These are phyloP conservation scores for Wickerhamomyces tratensis DNA, from an alignment of 805 yeast species.

Conservation along the genomic window DNA sequence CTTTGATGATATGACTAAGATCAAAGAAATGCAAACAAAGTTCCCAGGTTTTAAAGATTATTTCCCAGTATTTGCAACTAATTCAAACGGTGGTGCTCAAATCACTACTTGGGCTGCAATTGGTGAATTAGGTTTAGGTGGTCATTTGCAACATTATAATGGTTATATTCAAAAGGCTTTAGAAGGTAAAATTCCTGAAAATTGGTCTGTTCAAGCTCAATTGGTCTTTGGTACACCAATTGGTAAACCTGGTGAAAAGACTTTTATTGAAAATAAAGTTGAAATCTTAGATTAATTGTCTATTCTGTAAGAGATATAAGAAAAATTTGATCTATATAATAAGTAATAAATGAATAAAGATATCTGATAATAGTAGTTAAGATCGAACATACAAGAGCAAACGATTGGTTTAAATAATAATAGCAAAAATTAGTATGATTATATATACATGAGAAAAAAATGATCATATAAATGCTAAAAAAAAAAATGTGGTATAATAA, in stretches of 20 bases:
- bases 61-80: slow-evolving; percentile 40
- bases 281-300: slow-evolving; percentile 21
- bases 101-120: slow-evolving; percentile 40
- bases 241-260: slow-evolving; percentile 27
- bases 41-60: slow-evolving; percentile 33
- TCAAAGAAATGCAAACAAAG: slow-evolving; percentile 30
- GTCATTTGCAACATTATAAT: slow-evolving; percentile 44
- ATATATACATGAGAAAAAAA: too few species aligned
- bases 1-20: slow-evolving; percentile 32
- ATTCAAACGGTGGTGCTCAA: slow-evolving; percentile 40
- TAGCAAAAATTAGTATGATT: too few species aligned
- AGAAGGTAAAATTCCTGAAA: slow-evolving; percentile 30
- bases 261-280: slow-evolving; percentile 32
- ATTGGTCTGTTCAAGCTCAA: slow-evolving; percentile 39
- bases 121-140: slow-evolving; percentile 35
- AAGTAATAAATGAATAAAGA: too few species aligned
- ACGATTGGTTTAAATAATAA: too few species aligned
- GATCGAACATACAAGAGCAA: too few species aligned
- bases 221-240: slow-evolving; percentile 39
- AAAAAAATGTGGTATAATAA: too few species aligned
- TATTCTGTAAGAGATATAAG: too few species aligned
- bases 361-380: too few species aligned
- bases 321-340: too few species aligned
- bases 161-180: slow-evolving; percentile 30
- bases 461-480: too few species aligned